Evolutionary conservation across 805 yeast genomes (phyloP).

Genomic region (Starmerella vitae): DNA sequence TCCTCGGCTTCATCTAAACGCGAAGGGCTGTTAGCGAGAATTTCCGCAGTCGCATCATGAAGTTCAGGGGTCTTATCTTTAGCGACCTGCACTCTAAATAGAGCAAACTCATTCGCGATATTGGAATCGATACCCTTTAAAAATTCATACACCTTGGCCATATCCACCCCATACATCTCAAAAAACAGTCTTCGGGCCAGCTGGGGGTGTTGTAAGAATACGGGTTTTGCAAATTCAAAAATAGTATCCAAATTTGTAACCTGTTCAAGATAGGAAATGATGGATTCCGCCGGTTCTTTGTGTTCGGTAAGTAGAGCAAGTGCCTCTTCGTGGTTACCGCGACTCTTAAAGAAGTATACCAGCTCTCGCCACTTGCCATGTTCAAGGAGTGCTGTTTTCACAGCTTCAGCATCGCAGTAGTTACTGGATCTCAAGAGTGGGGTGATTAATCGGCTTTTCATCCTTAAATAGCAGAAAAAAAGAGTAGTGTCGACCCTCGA

Average conservation of each 20-base stretch:
- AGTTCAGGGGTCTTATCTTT: constrained; percentile 3
- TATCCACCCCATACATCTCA: constrained; percentile 26
- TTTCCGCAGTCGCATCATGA: constrained; percentile 11
- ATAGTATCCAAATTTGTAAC: constrained; percentile 37
- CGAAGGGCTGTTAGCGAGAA: constrained; percentile 1
- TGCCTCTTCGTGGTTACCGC: constrained; percentile 48
- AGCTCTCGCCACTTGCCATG: constrained; percentile 49
- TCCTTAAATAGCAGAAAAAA: constrained; percentile 58
- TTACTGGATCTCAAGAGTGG: constrained; percentile 70
- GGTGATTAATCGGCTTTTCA: constrained; percentile 59
- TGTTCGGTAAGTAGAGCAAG: constrained; percentile 41
- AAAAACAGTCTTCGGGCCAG: constrained; percentile 44
- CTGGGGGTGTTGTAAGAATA: constrained; percentile 30
- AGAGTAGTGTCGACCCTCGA: constrained; percentile 58
- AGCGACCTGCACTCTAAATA: not conserved
- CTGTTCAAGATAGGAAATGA: constrained; percentile 13
- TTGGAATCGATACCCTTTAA: not conserved
- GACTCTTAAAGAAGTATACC: constrained; percentile 62
- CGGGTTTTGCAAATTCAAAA: constrained; percentile 43
- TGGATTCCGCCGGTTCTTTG: constrained; percentile 17
- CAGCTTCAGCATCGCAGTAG: constrained; percentile 53
- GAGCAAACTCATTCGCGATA: constrained; percentile 7
- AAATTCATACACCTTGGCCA: constrained; percentile 13
- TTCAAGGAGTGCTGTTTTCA: constrained; percentile 37
- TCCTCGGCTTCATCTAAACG: not conserved